Conservation (phyloP, 306 rosid genomes). For the Acmispon strigosus region DNA sequence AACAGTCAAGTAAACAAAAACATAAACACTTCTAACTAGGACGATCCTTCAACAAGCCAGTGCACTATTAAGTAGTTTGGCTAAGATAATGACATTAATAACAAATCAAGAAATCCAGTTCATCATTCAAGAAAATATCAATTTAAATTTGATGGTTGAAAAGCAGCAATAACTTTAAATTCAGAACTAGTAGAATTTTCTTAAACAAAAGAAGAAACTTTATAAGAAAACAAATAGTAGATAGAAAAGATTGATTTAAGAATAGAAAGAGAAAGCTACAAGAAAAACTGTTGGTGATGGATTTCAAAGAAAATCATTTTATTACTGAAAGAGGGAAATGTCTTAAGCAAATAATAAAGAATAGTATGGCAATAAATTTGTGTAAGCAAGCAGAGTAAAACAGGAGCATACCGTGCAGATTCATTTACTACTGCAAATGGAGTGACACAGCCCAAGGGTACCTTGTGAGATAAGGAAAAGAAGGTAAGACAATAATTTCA, state of each 20-base stretch:
- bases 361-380: not conserved
- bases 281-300: not conserved
- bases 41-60: not conserved
- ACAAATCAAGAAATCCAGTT: not conserved
- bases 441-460: slow-evolving; percentile 82
- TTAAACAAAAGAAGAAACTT: not conserved
- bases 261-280: not conserved
- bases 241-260: not conserved
- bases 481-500: slow-evolving; percentile 18
- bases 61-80: not conserved
- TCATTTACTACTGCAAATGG: slow-evolving; percentile 86
- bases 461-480: slow-evolving; percentile 39
- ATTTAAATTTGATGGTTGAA: not conserved
- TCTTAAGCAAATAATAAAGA: not conserved
- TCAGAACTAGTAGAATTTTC: not conserved
- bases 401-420: slow-evolving; percentile 65
- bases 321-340: not conserved
- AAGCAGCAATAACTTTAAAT: not conserved
- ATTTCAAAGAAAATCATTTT: not conserved
- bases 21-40: not conserved
- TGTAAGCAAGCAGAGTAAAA: not conserved
- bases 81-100: not conserved
- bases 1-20: slow-evolving; percentile 6
- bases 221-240: not conserved
- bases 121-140: not conserved